phyloP scores from a whole-genome alignment of 441 rosid species.

The Omphalea diandra region DNA sequence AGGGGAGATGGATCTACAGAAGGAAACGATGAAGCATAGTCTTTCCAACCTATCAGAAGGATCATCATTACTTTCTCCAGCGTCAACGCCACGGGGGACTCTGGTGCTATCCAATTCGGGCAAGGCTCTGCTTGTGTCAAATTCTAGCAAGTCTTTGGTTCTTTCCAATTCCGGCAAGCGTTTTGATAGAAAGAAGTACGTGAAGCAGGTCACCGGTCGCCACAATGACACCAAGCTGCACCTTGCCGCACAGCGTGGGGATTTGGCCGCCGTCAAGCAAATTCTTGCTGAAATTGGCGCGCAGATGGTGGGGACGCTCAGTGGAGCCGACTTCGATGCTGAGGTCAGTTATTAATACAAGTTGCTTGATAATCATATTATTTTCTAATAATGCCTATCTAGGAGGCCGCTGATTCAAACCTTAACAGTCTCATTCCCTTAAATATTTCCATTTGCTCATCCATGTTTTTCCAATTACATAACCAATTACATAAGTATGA shows the following conservation, averaged over 20 bases:
- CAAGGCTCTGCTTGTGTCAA: conserved; percentile 57
- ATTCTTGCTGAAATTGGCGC: conserved; percentile 72
- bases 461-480: too few relatives aligned
- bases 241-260: conserved; percentile 80
- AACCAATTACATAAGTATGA: too few relatives aligned
- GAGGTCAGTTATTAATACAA: conserved; percentile 48
- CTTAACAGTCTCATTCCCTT: too few relatives aligned
- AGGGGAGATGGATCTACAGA: conserved; percentile 51
- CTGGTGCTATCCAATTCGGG: conserved; percentile 61
- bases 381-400: too few relatives aligned
- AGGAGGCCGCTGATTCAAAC: too few relatives aligned
- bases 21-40: conserved; percentile 29
- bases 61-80: conserved; percentile 34
- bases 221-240: conserved; percentile 95
- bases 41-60: conserved; percentile 27
- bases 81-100: conserved; percentile 48
- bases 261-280: conserved; percentile 52
- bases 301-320: conserved; percentile 58
- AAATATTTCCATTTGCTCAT: too few relatives aligned
- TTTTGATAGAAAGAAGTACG: conserved; percentile 77
- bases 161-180: conserved; percentile 72
- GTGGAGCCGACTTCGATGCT: conserved; percentile 73
- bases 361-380: too few relatives aligned
- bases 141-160: conserved; percentile 63
- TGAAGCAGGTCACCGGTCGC: conserved; percentile 92